Conservation (phyloP, 75 land plant species). For the Sequoiadendron giganteum region DNA sequence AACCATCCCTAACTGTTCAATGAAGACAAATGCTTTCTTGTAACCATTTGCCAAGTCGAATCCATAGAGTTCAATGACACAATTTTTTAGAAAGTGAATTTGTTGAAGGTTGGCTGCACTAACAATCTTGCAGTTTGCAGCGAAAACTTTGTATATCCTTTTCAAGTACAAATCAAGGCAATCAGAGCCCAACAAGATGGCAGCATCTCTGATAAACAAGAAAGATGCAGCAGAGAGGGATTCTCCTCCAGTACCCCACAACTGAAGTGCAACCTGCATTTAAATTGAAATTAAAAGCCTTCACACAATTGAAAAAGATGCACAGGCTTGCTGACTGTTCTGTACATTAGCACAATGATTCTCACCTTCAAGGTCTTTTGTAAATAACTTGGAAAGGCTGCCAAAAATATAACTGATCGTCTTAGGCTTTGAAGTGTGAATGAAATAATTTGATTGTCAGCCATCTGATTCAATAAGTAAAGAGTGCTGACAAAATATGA, state of each 20-base stretch:
- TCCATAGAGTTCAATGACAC: constrained; percentile 76
- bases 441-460: constrained; percentile 69
- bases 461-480: constrained; percentile 67
- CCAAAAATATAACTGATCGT: constrained; percentile 67
- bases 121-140: constrained; percentile 54
- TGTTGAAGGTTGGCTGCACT: constrained; percentile 47
- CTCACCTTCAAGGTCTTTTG: constrained; percentile 72
- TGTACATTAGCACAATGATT: too few relatives aligned
- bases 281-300: background rate
- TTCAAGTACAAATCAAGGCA: constrained; percentile 52
- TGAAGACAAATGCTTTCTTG: constrained; percentile 53
- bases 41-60: constrained; percentile 67
- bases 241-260: constrained; percentile 86
- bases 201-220: constrained; percentile 56
- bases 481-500: constrained; percentile 76
- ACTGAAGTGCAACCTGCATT: constrained; percentile 68
- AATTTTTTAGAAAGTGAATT: constrained; percentile 59
- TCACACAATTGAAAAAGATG: background rate
- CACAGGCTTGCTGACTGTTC: background rate
- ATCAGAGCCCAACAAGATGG: constrained; percentile 45
- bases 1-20: constrained; percentile 54
- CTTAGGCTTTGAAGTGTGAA: constrained; percentile 63
- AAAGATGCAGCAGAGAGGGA: constrained; percentile 55
- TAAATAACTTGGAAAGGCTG: constrained; percentile 70
- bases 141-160: constrained; percentile 57